A percentile compares a stretch with the other conserved stretches of the same genome.
phyloP scores from a whole-genome alignment of 352 stramenopile genomes.

The Globisporangium middletonii region DNA sequence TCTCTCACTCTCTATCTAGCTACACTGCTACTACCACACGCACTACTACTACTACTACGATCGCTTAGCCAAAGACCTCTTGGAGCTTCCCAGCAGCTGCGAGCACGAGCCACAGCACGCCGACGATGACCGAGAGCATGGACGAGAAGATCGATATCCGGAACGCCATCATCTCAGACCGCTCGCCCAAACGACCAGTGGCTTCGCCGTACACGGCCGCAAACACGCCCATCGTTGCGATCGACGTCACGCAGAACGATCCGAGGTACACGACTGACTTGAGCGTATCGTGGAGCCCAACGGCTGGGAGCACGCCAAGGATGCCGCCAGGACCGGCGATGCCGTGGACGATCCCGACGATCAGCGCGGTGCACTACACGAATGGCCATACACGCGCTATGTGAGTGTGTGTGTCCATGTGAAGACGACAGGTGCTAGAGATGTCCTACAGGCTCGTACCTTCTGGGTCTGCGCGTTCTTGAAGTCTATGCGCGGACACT shows the following conservation, averaged over 20 bases:
- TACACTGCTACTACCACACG: no score
- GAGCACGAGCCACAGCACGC: slow-evolving; percentile 77
- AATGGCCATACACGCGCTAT: no score
- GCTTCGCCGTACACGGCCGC: slow-evolving; percentile 78
- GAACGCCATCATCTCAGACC: slow-evolving; percentile 70
- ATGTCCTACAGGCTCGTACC: slow-evolving; percentile 19
- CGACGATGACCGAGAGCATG: slow-evolving; percentile 79
- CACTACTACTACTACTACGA: no score
- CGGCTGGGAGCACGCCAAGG: slow-evolving; percentile 86
- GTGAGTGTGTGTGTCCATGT: no score
- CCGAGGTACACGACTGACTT: slow-evolving; percentile 85
- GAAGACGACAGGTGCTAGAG: no score
- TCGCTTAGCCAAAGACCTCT: slow-evolving; percentile 60
- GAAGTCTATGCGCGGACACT: slow-evolving; percentile 50
- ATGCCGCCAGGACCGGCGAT: slow-evolving; percentile 77
- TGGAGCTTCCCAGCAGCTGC: slow-evolving; percentile 69
- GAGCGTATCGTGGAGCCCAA: slow-evolving; percentile 78
- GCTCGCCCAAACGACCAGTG: slow-evolving; percentile 57
- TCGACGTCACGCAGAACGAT: slow-evolving; percentile 87
- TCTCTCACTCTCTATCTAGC: no score
- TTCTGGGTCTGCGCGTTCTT: slow-evolving; percentile 74
- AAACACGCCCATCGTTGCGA: slow-evolving; percentile 89
- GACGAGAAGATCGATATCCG: slow-evolving; percentile 79
- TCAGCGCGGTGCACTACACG: slow-evolving; percentile 61
- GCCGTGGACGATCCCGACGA: slow-evolving; percentile 88